These are phyloP conservation scores for Mortierella sp. DNA, from an alignment of 371 early-diverging fungal species.

Conservation along the genomic window DNA sequence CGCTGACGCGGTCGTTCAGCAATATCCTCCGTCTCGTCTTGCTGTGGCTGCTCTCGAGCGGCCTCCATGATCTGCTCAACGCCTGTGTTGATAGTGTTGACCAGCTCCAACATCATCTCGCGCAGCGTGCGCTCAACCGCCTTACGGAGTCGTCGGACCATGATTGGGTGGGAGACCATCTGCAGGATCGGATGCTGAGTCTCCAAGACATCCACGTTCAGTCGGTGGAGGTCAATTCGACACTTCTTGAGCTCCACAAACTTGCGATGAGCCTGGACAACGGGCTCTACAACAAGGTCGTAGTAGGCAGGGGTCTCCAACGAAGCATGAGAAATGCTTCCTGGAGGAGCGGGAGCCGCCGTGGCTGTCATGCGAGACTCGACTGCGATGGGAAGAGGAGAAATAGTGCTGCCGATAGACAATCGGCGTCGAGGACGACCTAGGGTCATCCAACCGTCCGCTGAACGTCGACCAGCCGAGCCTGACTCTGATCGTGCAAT, in stretches of 20 bases:
- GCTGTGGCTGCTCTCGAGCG: neutral
- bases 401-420: neutral
- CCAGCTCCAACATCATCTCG: slow-evolving; percentile 19
- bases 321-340: neutral
- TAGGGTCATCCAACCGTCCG: slow-evolving; percentile 4
- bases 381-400: neutral
- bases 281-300: neutral
- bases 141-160: slow-evolving; percentile 29
- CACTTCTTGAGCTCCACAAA: slow-evolving; percentile 31
- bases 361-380: neutral
- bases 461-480: neutral
- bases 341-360: neutral
- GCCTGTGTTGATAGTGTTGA: slow-evolving; percentile 21
- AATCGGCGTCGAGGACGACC: slow-evolving; percentile 14
- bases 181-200: slow-evolving; percentile 38
- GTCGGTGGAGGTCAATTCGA: slow-evolving; percentile 21
- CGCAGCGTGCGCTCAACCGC: slow-evolving; percentile 29
- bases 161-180: slow-evolving; percentile 8
- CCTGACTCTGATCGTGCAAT: slow-evolving; percentile 1
- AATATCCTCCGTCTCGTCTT: neutral
- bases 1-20: neutral
- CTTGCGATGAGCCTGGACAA: neutral
- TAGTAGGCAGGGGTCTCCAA: neutral
- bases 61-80: slow-evolving; percentile 28
- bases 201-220: slow-evolving; percentile 24